Evolutionary conservation across 2,329 filamentous ascomycete species (phyloP), one percentile per base, ranked within the genome.

Genomic region (Colletotrichum caudatum): DNA sequence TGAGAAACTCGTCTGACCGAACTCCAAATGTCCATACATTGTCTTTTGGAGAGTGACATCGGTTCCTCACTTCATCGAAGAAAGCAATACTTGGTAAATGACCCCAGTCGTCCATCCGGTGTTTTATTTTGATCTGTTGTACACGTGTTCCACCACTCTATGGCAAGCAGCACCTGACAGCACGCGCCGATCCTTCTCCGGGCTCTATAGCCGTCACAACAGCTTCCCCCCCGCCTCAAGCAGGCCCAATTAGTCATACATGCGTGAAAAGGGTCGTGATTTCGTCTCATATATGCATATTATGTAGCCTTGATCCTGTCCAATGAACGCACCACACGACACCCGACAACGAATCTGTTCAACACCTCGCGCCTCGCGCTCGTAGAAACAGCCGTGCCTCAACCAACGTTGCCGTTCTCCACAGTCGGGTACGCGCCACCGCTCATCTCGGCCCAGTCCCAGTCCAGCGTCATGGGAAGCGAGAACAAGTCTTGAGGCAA

Each of bases 381-480:
- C 37, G 20, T 18, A 29, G 26, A 33, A n/a, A 14, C 29, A n/a
- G 23, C 54, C n/a, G 46, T 62, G 37, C 29, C 54, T 64, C 37
- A 71, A 6, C 80, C 82, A 76, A 85, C 87, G 70, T 85, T 87
- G 7, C 89, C 89, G 74, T 91, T 91, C 77, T 91, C 89, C 51
- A 91, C 89, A 35, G 86, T 86, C 14, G 89, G 89, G 75, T 91
- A 91, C 2, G 86, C 84, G 12, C 89, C 89, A n/a, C 89, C 89
- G 41, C 88, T 90, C 85, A 91, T 90, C 79, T 91, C 89, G 1
- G 89, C 89, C 88, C 89, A 91, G 77, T 89, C 94, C 94, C 95
- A 98, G 79, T 98, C 95, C 29, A 98, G 87, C 3, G 94, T 97
- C 91, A 97, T 97, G 1, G 95, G 95, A 89, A 98, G 91, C 80